Evolutionary conservation across 306 rosid genomes (phyloP).

Genomic region (Lotus japonicus): DNA sequence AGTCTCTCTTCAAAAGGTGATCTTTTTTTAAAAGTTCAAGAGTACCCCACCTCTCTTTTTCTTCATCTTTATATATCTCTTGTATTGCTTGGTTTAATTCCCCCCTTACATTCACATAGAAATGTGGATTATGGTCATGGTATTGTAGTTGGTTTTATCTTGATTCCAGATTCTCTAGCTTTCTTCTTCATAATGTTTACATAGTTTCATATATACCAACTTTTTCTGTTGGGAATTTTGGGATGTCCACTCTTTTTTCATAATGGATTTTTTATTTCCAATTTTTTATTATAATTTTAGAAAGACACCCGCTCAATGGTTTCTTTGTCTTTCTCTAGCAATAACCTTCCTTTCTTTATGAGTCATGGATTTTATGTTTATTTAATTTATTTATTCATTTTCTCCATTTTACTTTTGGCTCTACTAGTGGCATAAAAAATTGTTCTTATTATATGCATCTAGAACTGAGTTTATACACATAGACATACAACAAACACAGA

Average conservation of each 20-base stretch:
- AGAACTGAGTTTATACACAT: constrained; percentile 10
- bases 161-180: background rate
- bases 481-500: constrained; percentile 14
- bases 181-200: constrained; percentile 21
- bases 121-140: constrained; percentile 23
- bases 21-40: constrained; percentile 44
- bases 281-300: background rate
- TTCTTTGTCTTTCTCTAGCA: constrained; percentile 47
- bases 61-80: background rate
- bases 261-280: constrained; percentile 25
- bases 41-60: constrained; percentile 36
- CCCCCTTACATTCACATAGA: constrained; percentile 33
- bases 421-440: constrained; percentile 1
- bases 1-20: constrained; percentile 62
- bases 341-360: constrained; percentile 4
- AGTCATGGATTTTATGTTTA: background rate
- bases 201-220: constrained; percentile 17
- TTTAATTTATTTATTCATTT: background rate
- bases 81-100: background rate
- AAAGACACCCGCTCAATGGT: background rate
- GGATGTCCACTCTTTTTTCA: constrained; percentile 23
- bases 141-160: constrained; percentile 4
- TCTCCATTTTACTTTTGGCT: constrained; percentile 18
- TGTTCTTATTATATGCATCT: background rate
- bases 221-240: constrained; percentile 35